These are phyloP conservation scores for Adenanthera pavonina DNA, from an alignment of 306 rosid genomes.

Conservation along the genomic window DNA sequence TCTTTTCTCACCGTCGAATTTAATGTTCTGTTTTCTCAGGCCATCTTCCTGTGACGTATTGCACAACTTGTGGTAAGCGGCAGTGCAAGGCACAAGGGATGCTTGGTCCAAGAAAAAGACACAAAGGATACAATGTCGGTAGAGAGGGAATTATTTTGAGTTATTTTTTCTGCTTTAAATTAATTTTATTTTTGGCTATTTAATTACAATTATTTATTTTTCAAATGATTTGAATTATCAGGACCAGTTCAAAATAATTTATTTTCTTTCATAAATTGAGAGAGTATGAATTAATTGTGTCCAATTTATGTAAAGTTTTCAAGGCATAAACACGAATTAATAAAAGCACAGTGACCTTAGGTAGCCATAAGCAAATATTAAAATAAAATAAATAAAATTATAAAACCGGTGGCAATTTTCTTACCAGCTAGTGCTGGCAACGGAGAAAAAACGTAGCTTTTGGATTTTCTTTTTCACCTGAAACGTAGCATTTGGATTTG, in stretches of 20 bases:
- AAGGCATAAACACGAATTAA: too few species aligned
- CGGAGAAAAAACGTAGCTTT: background rate
- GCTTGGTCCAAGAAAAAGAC: too few species aligned
- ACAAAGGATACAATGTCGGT: too few species aligned
- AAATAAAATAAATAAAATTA: background rate
- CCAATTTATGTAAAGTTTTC: too few species aligned
- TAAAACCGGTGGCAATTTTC: background rate
- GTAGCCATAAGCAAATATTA: background rate
- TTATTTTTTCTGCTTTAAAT: too few species aligned
- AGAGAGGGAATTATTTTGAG: too few species aligned
- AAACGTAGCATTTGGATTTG: background rate
- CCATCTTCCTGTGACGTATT: conserved; percentile 13
- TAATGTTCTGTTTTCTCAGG: background rate
- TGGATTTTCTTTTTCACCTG: background rate
- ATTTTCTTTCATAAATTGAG: background rate
- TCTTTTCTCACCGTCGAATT: background rate
- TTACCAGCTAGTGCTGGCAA: too few species aligned
- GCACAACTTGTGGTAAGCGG: background rate
- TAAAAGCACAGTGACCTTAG: too few species aligned
- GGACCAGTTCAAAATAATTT: background rate
- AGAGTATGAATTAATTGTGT: background rate
- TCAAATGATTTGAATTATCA: background rate
- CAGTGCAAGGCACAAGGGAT: background rate
- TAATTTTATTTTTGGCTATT: background rate
- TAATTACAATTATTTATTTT: background rate